phyloP scores from a whole-genome alignment of 202 grass and related monocot species.

The Schoenoplectus triqueter region DNA sequence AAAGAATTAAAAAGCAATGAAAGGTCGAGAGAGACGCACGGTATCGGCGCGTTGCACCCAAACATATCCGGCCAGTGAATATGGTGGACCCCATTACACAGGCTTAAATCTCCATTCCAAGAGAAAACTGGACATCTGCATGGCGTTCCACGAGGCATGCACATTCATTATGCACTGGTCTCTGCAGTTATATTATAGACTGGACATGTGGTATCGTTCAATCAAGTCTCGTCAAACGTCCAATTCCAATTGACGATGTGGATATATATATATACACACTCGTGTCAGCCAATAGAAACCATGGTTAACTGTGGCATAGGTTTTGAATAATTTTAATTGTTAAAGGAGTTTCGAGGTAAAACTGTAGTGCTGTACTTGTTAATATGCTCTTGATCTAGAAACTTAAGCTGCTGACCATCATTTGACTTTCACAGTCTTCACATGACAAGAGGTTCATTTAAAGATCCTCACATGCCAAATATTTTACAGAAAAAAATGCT shows the following conservation, averaged over 20 bases:
- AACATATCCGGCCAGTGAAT: not conserved
- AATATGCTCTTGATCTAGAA: too few relatives aligned
- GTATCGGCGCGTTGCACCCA: not conserved
- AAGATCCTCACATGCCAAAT: not conserved
- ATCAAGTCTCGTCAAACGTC: not conserved
- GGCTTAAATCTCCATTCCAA: not conserved
- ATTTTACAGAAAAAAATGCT: not conserved
- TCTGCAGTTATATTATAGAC: not conserved
- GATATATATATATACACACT: not conserved
- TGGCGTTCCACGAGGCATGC: not conserved
- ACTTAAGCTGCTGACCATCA: not conserved
- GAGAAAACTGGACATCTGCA: not conserved
- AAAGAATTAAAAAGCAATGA: not conserved
- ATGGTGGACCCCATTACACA: not conserved
- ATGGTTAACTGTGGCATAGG: not conserved
- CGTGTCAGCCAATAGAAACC: not conserved
- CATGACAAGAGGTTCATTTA: not conserved
- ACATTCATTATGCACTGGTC: not conserved
- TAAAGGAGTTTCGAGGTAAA: too few relatives aligned
- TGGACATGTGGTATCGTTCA: not conserved
- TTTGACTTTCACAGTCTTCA: not conserved
- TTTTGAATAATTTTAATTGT: too few relatives aligned
- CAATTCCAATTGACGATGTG: not conserved
- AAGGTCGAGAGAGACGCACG: not conserved
- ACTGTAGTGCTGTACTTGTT: too few relatives aligned